phyloP scores from a whole-genome alignment of 306 rosid species.

The Trifolium dubium region DNA sequence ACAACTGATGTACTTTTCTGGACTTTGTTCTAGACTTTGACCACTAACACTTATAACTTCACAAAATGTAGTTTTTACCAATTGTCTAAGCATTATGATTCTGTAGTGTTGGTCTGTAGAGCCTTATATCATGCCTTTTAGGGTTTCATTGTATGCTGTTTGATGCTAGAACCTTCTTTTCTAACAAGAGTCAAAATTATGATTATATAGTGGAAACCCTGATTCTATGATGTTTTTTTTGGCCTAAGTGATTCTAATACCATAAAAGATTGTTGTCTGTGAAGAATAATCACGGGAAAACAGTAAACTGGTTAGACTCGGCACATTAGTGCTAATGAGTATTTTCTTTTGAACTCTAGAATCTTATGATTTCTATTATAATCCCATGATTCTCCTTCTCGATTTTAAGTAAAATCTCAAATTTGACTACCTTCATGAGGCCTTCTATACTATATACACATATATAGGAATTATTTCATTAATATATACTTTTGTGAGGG shows the following conservation, averaged over 20 bases:
- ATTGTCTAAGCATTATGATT: slow-evolving; percentile 19
- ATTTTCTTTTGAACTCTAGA: neutral
- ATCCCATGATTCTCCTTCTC: neutral
- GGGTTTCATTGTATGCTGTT: slow-evolving; percentile 1
- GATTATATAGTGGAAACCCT: neutral
- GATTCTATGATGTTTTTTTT: neutral
- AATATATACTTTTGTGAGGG: slow-evolving; percentile 9
- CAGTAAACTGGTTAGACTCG: neutral
- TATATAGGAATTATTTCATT: neutral
- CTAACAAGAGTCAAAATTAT: neutral
- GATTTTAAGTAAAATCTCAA: neutral
- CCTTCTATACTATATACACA: neutral
- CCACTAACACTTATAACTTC: neutral
- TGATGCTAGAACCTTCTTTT: slow-evolving; percentile 11
- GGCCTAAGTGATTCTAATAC: neutral
- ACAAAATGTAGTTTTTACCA: slow-evolving; percentile 17
- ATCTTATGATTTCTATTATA: neutral
- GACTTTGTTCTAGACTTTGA: neutral
- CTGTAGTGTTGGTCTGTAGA: neutral
- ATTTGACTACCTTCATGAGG: neutral
- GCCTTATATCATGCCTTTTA: neutral
- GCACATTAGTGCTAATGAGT: neutral
- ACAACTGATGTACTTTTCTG: slow-evolving; percentile 4
- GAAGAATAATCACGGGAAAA: neutral
- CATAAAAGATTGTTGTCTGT: neutral